Evolutionary conservation across 495 filamentous ascomycete genomes (phyloP).

Genomic region (Lichina pygmaea): DNA sequence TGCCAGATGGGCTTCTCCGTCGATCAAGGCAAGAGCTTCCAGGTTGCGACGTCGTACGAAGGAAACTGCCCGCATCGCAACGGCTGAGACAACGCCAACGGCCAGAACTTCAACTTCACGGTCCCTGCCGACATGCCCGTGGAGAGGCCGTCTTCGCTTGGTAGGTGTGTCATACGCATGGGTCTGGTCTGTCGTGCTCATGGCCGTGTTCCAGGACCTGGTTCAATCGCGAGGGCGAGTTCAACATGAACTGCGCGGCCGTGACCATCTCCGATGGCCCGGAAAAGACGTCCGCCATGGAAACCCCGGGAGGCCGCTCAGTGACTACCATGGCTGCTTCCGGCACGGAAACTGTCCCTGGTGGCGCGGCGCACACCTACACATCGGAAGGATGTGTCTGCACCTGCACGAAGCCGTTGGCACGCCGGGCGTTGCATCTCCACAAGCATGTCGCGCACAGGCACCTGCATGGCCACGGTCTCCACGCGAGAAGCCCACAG

Average conservation of each 20-base stretch:
- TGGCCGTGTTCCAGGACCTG: slow-evolving; percentile 6
- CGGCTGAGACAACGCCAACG: background rate
- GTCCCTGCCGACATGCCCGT: slow-evolving; percentile 11
- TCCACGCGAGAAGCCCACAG: background rate
- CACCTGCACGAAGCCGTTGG: no score
- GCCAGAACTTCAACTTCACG: slow-evolving; percentile 12
- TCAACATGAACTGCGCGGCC: slow-evolving; percentile 6
- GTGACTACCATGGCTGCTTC: no score
- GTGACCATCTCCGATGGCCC: background rate
- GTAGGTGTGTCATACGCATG: background rate
- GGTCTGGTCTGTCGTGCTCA: background rate
- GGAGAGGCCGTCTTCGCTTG: slow-evolving; percentile 12
- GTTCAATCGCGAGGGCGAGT: slow-evolving; percentile 14
- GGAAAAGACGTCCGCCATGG: background rate
- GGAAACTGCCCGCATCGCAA: slow-evolving; percentile 14
- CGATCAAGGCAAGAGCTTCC: slow-evolving; percentile 11
- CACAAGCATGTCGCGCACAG: no score
- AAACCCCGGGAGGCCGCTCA: no score
- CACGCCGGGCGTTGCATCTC: no score
- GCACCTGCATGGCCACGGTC: no score
- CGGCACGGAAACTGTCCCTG: no score
- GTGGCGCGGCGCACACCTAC: no score
- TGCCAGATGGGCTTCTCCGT: slow-evolving; percentile 13
- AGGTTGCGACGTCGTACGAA: slow-evolving; percentile 11
- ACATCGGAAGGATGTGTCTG: no score